phyloP scores from a whole-genome alignment of 148 eudicot species.

The Heliamphora exappendiculata region DNA sequence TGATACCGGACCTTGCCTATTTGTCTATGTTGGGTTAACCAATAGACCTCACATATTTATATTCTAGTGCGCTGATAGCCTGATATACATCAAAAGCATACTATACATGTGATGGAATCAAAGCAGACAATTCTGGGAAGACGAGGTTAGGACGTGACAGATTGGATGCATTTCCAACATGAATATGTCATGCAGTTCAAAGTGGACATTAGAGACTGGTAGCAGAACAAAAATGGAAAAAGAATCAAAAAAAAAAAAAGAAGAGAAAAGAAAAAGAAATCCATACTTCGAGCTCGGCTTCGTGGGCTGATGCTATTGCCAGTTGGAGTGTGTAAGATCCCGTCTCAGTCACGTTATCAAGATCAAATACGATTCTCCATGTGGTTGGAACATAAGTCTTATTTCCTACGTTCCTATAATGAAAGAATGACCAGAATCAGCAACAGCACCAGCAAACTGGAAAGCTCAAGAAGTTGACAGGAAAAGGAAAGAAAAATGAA shows the following conservation, averaged over 20 bases:
- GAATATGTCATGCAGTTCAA: too few species aligned
- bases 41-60: too few species aligned
- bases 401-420: constrained; percentile 44
- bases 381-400: constrained; percentile 47
- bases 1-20: too few species aligned
- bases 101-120: too few species aligned
- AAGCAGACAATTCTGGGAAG: too few species aligned
- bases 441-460: background rate
- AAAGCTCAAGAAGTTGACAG: background rate
- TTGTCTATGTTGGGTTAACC: too few species aligned
- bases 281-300: constrained; percentile 59
- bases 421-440: background rate
- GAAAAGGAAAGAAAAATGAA: background rate
- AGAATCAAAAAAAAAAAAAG: background rate
- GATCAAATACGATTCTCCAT: constrained; percentile 53
- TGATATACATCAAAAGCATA: too few species aligned
- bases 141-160: too few species aligned
- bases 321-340: constrained; percentile 48
- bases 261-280: background rate
- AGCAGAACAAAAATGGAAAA: background rate
- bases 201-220: background rate
- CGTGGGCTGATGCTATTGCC: constrained; percentile 67
- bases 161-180: too few species aligned
- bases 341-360: constrained; percentile 24
- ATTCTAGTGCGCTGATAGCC: too few species aligned